Conservation (phyloP, 1,284 basidiomycete genomes). For the Microbotryomycetes sp. region DNA sequence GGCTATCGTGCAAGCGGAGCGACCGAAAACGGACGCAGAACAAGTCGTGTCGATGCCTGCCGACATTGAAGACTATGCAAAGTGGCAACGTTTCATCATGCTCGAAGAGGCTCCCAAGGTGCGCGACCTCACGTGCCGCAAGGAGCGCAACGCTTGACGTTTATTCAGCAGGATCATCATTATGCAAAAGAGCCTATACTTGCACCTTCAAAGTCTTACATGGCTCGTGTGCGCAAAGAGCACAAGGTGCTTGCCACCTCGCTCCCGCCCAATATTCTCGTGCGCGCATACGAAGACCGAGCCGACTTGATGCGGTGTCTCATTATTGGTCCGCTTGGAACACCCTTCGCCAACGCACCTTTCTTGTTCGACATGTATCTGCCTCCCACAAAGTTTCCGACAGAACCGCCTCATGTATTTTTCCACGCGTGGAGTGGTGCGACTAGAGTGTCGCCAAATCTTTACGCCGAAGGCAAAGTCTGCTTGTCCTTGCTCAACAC, state of each 20-base stretch:
- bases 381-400: slow-evolving; percentile 71
- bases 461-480: slow-evolving; percentile 93
- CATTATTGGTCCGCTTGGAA: slow-evolving; percentile 87
- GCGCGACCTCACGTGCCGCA: too few species aligned
- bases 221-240: slow-evolving; percentile 68
- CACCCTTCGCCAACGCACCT: slow-evolving; percentile 67
- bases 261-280: slow-evolving; percentile 56
- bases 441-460: slow-evolving; percentile 63
- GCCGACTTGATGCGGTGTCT: slow-evolving; percentile 76
- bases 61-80: slow-evolving; percentile 37
- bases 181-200: slow-evolving; percentile 51
- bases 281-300: slow-evolving; percentile 58
- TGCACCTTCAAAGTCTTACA: slow-evolving; percentile 61
- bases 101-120: slow-evolving; percentile 59
- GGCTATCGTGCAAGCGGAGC: slow-evolving; percentile 6
- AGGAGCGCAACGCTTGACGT: neutral
- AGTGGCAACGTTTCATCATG: slow-evolving; percentile 71
- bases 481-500: slow-evolving; percentile 86
- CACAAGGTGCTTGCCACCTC: slow-evolving; percentile 71
- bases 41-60: slow-evolving; percentile 22
- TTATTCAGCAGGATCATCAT: slow-evolving; percentile 55
- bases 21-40: neutral
- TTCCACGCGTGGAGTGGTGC: slow-evolving; percentile 92
- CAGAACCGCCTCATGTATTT: slow-evolving; percentile 76
- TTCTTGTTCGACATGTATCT: slow-evolving; percentile 93